Evolutionary conservation across 2,329 filamentous ascomycete species (phyloP).

Genomic region (Colletotrichum euphorbiae): DNA sequence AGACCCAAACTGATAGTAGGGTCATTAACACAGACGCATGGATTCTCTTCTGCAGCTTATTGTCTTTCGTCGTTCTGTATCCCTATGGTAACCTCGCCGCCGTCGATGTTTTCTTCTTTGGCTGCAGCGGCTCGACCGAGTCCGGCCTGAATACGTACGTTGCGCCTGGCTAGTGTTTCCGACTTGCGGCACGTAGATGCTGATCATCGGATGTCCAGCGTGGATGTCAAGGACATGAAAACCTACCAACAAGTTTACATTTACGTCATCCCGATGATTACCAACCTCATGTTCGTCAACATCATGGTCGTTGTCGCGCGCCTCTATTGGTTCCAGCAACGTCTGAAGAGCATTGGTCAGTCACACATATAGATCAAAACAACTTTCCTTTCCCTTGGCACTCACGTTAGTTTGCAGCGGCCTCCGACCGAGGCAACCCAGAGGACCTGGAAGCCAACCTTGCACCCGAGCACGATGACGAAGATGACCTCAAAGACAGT

Average conservation of each 20-base stretch:
- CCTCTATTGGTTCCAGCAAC: constrained; percentile 61
- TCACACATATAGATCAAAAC: background rate
- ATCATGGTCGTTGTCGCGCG: constrained; percentile 60
- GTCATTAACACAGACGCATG: background rate
- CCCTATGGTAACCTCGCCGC: constrained; percentile 52
- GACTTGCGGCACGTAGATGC: background rate
- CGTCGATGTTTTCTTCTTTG: constrained; percentile 63
- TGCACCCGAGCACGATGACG: background rate
- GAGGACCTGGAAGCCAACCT: background rate
- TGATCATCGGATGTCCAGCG: constrained; percentile 46
- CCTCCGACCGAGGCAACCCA: background rate
- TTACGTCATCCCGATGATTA: constrained; percentile 62
- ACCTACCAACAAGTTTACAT: constrained; percentile 64
- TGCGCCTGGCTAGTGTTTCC: background rate
- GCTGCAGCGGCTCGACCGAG: constrained; percentile 61
- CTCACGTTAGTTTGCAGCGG: background rate
- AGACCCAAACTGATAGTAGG: background rate
- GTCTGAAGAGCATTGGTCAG: constrained; percentile 54
- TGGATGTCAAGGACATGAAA: constrained; percentile 61
- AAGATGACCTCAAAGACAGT: background rate
- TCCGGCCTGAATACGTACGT: constrained; percentile 63
- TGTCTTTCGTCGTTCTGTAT: constrained; percentile 9
- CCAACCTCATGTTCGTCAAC: constrained; percentile 62
- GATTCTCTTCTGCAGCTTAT: constrained; percentile 14
- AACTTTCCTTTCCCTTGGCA: background rate